These are phyloP conservation scores for Cyathus striatus DNA, from an alignment of 768 basidiomycete species.

Conservation along the genomic window DNA sequence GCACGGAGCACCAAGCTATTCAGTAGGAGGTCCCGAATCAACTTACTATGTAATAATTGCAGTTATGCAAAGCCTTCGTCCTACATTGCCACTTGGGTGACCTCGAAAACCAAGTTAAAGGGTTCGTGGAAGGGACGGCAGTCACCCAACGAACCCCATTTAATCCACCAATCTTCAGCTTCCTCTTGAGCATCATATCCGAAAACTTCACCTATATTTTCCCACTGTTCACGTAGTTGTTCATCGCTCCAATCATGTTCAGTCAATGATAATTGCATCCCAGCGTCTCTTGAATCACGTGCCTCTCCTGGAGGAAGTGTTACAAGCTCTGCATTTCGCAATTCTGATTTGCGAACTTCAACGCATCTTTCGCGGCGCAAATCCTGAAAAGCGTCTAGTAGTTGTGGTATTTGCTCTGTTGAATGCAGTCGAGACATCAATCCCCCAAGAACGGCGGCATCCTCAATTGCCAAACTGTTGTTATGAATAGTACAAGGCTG, in stretches of 20 bases:
- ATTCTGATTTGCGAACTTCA: slow-evolving; percentile 36
- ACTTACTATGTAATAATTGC: no score
- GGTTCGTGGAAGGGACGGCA: slow-evolving; percentile 13
- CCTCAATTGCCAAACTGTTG: slow-evolving; percentile 45
- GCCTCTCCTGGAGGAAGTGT: slow-evolving; percentile 37
- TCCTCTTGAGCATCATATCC: slow-evolving; percentile 46
- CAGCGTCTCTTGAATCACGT: slow-evolving; percentile 35
- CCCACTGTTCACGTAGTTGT: slow-evolving; percentile 38
- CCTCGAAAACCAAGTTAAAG: slow-evolving; percentile 10
- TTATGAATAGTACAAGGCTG: slow-evolving; percentile 47
- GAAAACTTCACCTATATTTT: slow-evolving; percentile 40
- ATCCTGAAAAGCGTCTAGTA: slow-evolving; percentile 48
- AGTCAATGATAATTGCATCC: slow-evolving; percentile 21
- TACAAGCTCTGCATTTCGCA: slow-evolving; percentile 34
- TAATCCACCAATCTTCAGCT: slow-evolving; percentile 57
- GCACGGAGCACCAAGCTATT: no score
- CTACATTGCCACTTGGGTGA: slow-evolving; percentile 14
- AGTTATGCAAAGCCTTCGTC: no score
- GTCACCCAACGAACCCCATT: slow-evolving; percentile 41
- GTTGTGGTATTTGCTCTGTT: slow-evolving; percentile 37
- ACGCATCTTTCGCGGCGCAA: slow-evolving; percentile 40
- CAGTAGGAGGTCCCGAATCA: no score
- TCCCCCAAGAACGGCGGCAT: slow-evolving; percentile 49
- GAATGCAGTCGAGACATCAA: slow-evolving; percentile 44
- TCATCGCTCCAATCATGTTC: slow-evolving; percentile 32